Base-by-base conservation (phyloP, 176 grass and related monocot species). In the Elaeis guineensis region DNA sequence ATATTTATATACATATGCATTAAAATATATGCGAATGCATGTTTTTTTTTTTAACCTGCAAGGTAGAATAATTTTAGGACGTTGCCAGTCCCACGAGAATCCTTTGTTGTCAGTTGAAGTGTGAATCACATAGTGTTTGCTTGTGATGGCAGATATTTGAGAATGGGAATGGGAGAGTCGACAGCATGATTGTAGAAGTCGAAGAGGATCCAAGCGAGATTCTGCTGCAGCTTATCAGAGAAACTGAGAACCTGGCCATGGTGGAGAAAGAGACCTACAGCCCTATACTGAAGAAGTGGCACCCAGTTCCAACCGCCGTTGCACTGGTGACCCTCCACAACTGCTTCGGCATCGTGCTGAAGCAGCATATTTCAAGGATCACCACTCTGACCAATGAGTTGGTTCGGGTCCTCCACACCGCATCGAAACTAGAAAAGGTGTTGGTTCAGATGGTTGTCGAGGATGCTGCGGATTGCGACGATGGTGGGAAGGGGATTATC, bases 181-280 rank as follows among this genome's bases (percentile, higher is more conserved):
- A 89, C 62, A 92, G 72, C 77, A 92, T 86, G 83, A 68, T 92
- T 12, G 88, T 92, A 29, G 83, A 86, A 66, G 83, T 86, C 57
- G 88, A 92, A 3, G 83, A 92, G 72, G 88, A 92, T 52, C 88
- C 83, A 14, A 67, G 74, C 29, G 80, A 92, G 53, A 57, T 58
- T 4, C 49, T 86, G 25, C 75, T 77, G 73, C 61, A 86, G 29
- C 59, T 83, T 25, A 66, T 77, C 6, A 66, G 69, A 55, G 63
- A 74, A 69, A 83, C 73, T 4, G 81, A 80, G 75, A 78, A 82
- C 0, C 26, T 86, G 66, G 79, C 72, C 3, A 59, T 80, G 55
- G 53, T 80, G 66, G 79, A 90, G 74, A 79, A 77, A 29, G 78
- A 79, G 19, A 48, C 25, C 11, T 90, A 80, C 69, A 54, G 75